These are phyloP conservation scores for Colletotrichum plurivorum DNA, from an alignment of 2,329 filamentous ascomycete species.

Conservation along the genomic window DNA sequence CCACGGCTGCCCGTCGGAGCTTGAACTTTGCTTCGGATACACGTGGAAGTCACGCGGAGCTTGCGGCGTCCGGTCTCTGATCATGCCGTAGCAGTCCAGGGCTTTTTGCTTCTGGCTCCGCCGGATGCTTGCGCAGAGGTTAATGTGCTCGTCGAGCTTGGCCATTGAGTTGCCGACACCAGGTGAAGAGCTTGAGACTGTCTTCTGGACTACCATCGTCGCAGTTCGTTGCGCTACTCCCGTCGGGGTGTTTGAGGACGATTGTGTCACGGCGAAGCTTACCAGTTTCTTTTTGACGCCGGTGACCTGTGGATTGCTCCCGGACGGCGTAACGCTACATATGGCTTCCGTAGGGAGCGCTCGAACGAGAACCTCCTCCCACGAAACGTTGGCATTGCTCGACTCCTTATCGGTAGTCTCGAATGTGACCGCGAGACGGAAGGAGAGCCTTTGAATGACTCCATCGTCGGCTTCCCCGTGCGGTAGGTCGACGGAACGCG, in stretches of 20 bases:
- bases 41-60: not conserved
- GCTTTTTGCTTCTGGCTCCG: not conserved
- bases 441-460: slow-evolving; percentile 11
- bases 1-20: not conserved
- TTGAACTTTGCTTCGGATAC: not conserved
- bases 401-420: not conserved
- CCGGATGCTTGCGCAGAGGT: not conserved
- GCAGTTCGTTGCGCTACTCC: not conserved
- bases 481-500: slow-evolving; percentile 30
- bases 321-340: not conserved
- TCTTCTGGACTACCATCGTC: not conserved
- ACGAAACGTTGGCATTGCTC: fast-evolving
- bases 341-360: fast-evolving
- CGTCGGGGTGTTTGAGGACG: not conserved
- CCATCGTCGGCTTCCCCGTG: slow-evolving; percentile 42
- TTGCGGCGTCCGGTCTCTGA: slow-evolving; percentile 4
- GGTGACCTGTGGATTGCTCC: not conserved
- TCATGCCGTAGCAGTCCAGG: slow-evolving; percentile 10
- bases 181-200: fast-evolving
- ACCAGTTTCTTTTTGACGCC: not conserved
- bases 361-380: not conserved
- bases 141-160: not conserved
- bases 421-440: slow-evolving; percentile 30
- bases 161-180: fast-evolving
- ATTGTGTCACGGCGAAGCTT: not conserved